Percentiles rank a stretch among this genome's conserved stretches.
phyloP scores from a whole-genome alignment of 140 eudicot genomes.

The Ambrosia hybrid region DNA sequence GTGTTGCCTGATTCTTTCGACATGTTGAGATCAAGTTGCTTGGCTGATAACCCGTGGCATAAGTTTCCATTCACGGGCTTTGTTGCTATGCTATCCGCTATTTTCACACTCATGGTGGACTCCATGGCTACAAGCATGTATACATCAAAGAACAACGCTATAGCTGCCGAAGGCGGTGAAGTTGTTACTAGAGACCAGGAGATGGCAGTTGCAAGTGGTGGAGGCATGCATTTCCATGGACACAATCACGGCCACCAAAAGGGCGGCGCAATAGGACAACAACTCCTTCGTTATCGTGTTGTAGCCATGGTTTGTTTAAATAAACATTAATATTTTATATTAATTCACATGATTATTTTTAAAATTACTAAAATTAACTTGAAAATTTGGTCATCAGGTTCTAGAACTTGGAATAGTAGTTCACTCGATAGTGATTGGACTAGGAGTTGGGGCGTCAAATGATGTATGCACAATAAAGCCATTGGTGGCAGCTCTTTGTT shows the following conservation, averaged over 20 bases:
- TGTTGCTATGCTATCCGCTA: neutral
- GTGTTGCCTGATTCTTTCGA: neutral
- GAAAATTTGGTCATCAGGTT: neutral
- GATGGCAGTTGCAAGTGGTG: slow-evolving; percentile 19
- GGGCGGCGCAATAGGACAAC: neutral
- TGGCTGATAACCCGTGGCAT: neutral
- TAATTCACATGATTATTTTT: no score
- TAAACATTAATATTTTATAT: neutral
- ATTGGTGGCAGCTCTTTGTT: neutral
- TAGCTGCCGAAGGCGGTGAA: slow-evolving; percentile 23
- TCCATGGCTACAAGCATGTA: neutral
- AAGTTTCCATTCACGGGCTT: neutral
- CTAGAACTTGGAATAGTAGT: neutral
- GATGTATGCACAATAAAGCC: neutral
- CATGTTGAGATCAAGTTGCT: neutral
- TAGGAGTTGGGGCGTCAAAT: neutral
- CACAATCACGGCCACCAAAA: slow-evolving; percentile 26
- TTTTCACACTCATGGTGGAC: neutral
- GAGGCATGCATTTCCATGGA: slow-evolving; percentile 31
- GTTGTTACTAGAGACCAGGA: slow-evolving; percentile 27
- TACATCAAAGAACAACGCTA: neutral
- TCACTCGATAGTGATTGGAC: neutral
- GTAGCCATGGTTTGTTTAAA: neutral
- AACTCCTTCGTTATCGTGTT: neutral
- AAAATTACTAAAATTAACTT: no score